Base-by-base conservation (phyloP, 352 stramenopile species). In the Pythium myriotylum region DNA sequence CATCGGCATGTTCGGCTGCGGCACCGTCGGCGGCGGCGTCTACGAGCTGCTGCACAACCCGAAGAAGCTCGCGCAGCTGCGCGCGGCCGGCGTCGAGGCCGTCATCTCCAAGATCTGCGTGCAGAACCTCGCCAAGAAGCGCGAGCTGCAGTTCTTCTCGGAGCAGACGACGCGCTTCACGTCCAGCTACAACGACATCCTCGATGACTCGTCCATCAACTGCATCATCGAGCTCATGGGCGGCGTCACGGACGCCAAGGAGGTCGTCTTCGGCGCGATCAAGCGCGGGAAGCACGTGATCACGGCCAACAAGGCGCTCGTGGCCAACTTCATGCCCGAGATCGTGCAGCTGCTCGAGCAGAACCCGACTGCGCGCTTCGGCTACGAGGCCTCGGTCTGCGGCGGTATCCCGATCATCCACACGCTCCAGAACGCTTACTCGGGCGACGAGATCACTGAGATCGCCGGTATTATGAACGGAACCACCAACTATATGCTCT, bases 401-500 rank as follows among this genome's bases (percentile, higher is more conserved):
- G 95, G 95, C n/a, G 95, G 92, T 47, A 98, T 99, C 67, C 96
- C 96, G 37, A 98, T 99, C 73, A 98, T 99, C 77, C 82, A 98
- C 73, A 96, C 91, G 32, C 74, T 99, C 32, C 93, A 98, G 77
- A 89, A 81, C 62, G 89, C 91, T 40, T 98, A 97, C 74, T 74
- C 82, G 29, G 92, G 91, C 46, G 95, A 99, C 77, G 77, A 81
- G 33, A 97, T 99, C 73, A 89, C 86, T 13, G 86, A 96, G 62
- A 86, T 99, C 59, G 90, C 89, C 35, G 96, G 96, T 22, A 99
- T 99, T 71, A 96, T 97, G 82, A 99, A 99, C 74, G 96, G 96
- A 45, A 99, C 95, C 8, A 99, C 96, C 50, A 99, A 99, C 78
- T 99, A 97, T 80, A 99, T 99, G 89, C 72, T 99, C 41, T 97